Evolutionary conservation across 2,329 filamentous ascomycete species (phyloP), one percentile per base, ranked within the genome.

Genomic region (Fusarium verticillioides): DNA sequence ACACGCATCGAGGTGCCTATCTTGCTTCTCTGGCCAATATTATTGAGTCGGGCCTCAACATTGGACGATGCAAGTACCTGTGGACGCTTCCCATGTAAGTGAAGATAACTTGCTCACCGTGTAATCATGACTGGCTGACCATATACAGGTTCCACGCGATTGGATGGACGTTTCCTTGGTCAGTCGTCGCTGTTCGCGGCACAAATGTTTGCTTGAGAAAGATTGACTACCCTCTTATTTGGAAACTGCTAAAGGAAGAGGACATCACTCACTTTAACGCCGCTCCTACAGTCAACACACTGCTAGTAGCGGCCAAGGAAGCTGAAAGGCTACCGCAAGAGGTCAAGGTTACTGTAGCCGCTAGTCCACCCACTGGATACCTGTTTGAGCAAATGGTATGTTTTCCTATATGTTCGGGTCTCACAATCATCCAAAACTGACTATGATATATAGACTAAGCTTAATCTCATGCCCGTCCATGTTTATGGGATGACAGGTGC

Each of bases 191-290:
- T 3, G 95, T 96, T 9, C 88, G 96, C 69, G 96, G 96, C n/a
- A 97, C 96, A 7, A 95, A 98, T 81, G 95, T 97, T 80, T 98
- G 95, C 78, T 86, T 99, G 23, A 90, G 96, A 69, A 98, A 97
- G 85, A 94, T 99, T 73, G 95, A 98, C 83, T 99, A 99, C 80
- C 90, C 94, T 0, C 87, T 96, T 66, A 97, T 99, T 68, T 99
- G 96, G 96, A 89, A 89, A 54, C 84, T 99, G 8, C 85, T 99
- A 39, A 97, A 95, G 78, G 89, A 94, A 59, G 94, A 98, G 82
- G 86, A 89, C 11, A 93, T 99, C 72, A 98, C 95, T 1, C 96
- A 99, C 82, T 98, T 97, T 85, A 97, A 96, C 79, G 96, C 96
- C 2, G 96, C 96, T 1, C 96, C 96, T 1, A 99, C 96, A 0